Evolutionary conservation across 164 flowering plant species (phyloP).

Genomic region (grape (Vitis vinifera)): ASM3070453v1 NC_081805.1:25669001-25669500

Average conservation of each 20-base stretch:
- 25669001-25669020: not conserved
- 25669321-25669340: not conserved
- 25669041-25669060: not conserved
- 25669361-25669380: not conserved
- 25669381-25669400: conserved; percentile 81
- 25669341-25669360: not conserved
- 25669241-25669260: not conserved
- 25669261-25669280: not conserved
- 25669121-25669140: conserved; percentile 45
- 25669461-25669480: conserved; percentile 67
- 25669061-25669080: not conserved
- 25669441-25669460: conserved; percentile 59
- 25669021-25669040: not conserved
- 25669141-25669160: conserved; percentile 40
- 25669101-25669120: conserved; percentile 39
- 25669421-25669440: conserved; percentile 60
- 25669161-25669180: not conserved
- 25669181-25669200: not conserved
- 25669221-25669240: too few species aligned
- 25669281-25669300: not conserved
- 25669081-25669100: conserved; percentile 13
- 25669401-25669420: conserved; percentile 70
- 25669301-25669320: not conserved
- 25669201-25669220: not conserved
- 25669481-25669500: conserved; percentile 80